Evolutionary conservation across 495 filamentous ascomycete genomes (phyloP).

Genomic region (Viridothelium virens): DNA sequence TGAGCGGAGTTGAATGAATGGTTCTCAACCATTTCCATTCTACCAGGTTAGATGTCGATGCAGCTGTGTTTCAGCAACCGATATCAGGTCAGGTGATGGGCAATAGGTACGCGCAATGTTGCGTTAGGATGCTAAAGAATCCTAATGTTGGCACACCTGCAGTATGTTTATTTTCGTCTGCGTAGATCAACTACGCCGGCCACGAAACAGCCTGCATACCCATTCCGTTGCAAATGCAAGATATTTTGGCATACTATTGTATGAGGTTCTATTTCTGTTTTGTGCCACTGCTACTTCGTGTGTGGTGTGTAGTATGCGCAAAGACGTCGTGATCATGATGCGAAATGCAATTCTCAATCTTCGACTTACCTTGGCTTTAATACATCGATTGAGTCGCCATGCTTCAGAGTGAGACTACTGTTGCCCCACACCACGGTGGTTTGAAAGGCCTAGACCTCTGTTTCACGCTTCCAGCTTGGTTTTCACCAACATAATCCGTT

Average conservation of each 20-base stretch:
- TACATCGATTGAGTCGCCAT: background rate
- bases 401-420: background rate
- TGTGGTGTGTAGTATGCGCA: background rate
- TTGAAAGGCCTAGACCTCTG: background rate
- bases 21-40: background rate
- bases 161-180: background rate
- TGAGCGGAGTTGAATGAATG: background rate
- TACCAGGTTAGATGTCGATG: background rate
- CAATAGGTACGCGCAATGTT: background rate
- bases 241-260: background rate
- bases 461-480: background rate
- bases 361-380: background rate
- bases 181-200: background rate
- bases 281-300: background rate
- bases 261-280: background rate
- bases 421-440: no score
- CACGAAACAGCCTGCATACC: background rate
- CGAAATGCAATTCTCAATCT: background rate
- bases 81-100: slow-evolving; percentile 2
- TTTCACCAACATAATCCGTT: slow-evolving; percentile 2
- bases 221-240: background rate
- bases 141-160: background rate
- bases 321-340: background rate
- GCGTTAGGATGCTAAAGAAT: background rate
- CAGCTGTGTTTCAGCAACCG: slow-evolving; percentile 7